phyloP scores from a whole-genome alignment of 495 filamentous ascomycete species.

The Aspergillus avenaceus region DNA sequence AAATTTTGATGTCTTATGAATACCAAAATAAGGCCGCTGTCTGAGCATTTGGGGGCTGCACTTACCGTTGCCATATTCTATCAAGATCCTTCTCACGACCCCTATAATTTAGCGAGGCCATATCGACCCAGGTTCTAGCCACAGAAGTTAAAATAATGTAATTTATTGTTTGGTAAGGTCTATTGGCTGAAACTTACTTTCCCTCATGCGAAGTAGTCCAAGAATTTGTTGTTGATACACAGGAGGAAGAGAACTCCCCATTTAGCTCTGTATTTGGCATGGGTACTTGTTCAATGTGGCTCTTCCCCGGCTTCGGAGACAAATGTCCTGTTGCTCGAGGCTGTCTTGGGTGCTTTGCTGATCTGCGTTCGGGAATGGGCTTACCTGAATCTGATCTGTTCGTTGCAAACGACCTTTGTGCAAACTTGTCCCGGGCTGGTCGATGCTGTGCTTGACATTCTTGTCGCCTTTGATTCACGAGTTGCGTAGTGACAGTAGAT shows the following conservation, averaged over 20 bases:
- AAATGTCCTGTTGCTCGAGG: constrained; percentile 12
- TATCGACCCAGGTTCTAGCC: background rate
- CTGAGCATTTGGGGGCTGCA: background rate
- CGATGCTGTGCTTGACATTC: background rate
- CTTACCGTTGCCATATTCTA: background rate
- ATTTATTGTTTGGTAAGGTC: background rate
- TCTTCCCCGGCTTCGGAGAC: background rate
- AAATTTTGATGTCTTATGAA: background rate
- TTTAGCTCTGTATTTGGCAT: constrained; percentile 6
- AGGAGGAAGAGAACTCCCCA: constrained; percentile 8
- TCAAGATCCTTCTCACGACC: background rate
- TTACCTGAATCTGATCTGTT: background rate
- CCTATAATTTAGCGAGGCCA: background rate
- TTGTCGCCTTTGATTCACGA: constrained; percentile 5
- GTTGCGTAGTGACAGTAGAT: constrained; percentile 14
- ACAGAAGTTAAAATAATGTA: background rate
- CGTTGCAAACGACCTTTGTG: background rate
- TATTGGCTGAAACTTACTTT: constrained; percentile 9
- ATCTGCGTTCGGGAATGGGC: background rate
- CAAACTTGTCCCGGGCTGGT: background rate
- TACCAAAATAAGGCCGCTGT: background rate
- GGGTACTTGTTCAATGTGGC: background rate
- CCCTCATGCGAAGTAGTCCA: constrained; percentile 15
- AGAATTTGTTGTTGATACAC: constrained; percentile 17
- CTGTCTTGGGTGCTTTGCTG: constrained; percentile 8